Evolutionary conservation across 345 rosid species (phyloP).

Genomic region (Ceriops tagal): DNA sequence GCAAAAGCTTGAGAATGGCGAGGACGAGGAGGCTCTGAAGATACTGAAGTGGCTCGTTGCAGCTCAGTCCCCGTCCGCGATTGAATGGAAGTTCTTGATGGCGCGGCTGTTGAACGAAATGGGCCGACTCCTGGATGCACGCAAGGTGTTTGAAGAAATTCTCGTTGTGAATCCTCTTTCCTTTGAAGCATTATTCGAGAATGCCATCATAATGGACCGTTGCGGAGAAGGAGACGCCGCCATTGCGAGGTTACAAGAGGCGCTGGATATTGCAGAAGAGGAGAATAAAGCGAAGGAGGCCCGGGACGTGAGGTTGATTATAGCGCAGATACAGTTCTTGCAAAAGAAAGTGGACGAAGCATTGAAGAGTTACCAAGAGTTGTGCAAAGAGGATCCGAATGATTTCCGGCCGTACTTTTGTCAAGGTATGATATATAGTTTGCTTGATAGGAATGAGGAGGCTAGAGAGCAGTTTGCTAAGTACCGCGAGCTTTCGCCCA

Average conservation of each 20-base stretch:
- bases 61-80: constrained; percentile 48
- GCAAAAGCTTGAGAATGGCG: constrained; percentile 69
- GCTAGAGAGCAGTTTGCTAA: constrained; percentile 76
- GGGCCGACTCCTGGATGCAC: constrained; percentile 62
- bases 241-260: constrained; percentile 61
- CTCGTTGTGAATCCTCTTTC: constrained; percentile 62
- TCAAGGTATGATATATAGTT: constrained; percentile 72
- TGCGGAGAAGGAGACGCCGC: constrained; percentile 76
- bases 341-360: constrained; percentile 85
- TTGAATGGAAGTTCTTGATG: constrained; percentile 73
- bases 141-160: constrained; percentile 79
- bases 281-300: constrained; percentile 63
- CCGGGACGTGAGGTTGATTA: constrained; percentile 74
- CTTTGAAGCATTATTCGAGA: constrained; percentile 91
- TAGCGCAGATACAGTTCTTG: constrained; percentile 80
- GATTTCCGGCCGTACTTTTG: constrained; percentile 86
- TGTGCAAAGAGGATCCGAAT: constrained; percentile 64
- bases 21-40: constrained; percentile 60
- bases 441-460: constrained; percentile 71
- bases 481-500: constrained; percentile 70
- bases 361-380: constrained; percentile 59
- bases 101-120: constrained; percentile 56
- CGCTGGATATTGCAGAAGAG: constrained; percentile 55
- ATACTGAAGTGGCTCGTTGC: constrained; percentile 43
- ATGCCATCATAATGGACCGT: constrained; percentile 73